Evolutionary conservation across 2,329 filamentous ascomycete genomes (phyloP).

Genomic region (Hymenoscyphus scutula): DNA sequence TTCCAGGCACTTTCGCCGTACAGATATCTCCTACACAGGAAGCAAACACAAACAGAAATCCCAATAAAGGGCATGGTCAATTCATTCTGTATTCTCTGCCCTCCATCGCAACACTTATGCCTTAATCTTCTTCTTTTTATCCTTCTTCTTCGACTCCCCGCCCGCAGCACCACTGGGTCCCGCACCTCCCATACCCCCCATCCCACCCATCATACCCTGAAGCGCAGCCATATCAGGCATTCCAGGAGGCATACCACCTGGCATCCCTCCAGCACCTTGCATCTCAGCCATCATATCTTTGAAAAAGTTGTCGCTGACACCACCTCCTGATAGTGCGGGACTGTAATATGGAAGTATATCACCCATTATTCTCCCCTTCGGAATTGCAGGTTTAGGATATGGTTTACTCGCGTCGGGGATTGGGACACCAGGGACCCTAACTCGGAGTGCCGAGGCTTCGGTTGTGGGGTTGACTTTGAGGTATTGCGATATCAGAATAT

Average conservation of each 20-base stretch:
- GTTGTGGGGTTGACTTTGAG: constrained; percentile 76
- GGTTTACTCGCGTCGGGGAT: constrained; percentile 62
- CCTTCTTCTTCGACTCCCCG: constrained; percentile 48
- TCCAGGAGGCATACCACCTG: constrained; percentile 21
- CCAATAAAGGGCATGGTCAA: background rate
- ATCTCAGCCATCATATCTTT: constrained; percentile 98
- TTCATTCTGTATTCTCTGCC: background rate
- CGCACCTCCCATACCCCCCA: constrained; percentile 21
- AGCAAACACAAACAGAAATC: background rate
- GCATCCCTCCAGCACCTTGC: constrained; percentile 42
- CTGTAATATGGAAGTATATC: constrained; percentile 83
- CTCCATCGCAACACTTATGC: background rate
- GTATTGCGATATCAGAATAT: constrained; percentile 74
- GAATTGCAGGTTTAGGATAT: constrained; percentile 71
- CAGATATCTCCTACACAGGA: background rate
- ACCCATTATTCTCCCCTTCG: constrained; percentile 88
- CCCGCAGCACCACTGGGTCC: constrained; percentile 29
- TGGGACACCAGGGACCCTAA: constrained; percentile 69
- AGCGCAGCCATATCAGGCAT: constrained; percentile 44
- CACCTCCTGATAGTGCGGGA: constrained; percentile 85
- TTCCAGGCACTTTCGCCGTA: background rate
- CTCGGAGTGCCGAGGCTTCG: constrained; percentile 65
- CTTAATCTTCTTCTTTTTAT: constrained; percentile 35
- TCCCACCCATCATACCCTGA: constrained; percentile 50
- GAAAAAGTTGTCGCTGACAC: constrained; percentile 89